These are phyloP conservation scores for Gyromitra esculenta DNA, from an alignment of 2,329 filamentous ascomycete species.

Conservation along the genomic window DNA sequence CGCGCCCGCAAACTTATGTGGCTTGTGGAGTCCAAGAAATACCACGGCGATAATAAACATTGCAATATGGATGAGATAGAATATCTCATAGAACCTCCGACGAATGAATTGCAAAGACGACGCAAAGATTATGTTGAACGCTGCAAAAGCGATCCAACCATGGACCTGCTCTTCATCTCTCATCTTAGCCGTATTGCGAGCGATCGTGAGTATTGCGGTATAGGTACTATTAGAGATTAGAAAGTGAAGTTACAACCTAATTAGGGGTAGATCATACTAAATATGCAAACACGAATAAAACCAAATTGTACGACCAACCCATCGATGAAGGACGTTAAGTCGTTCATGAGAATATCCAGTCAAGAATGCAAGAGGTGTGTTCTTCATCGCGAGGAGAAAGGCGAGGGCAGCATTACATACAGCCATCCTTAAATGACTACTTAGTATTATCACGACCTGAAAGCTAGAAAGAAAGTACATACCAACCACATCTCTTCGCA, in stretches of 20 bases:
- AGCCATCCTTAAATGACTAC: constrained; percentile 62
- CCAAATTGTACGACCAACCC: constrained; percentile 56
- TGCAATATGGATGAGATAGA: constrained; percentile 66
- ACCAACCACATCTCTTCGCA: constrained; percentile 59
- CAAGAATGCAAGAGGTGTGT: constrained; percentile 68
- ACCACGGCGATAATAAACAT: constrained; percentile 66
- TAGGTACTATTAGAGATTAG: constrained; percentile 44
- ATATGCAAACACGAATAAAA: constrained; percentile 55
- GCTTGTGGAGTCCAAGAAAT: constrained; percentile 66
- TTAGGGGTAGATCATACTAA: constrained; percentile 44
- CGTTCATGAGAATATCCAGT: constrained; percentile 69
- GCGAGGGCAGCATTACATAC: constrained; percentile 66
- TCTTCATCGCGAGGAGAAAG: constrained; percentile 68
- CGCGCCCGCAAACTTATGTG: constrained; percentile 63
- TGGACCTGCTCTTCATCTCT: constrained; percentile 29
- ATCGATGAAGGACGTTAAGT: constrained; percentile 68
- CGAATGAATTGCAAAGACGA: constrained; percentile 61
- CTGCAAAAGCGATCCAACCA: constrained; percentile 55
- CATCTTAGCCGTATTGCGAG: constrained; percentile 23
- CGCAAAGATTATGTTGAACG: constrained; percentile 63
- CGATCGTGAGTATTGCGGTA: constrained; percentile 29
- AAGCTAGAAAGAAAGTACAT: constrained; percentile 52
- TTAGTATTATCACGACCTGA: neutral
- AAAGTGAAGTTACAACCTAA: neutral
- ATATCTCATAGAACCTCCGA: constrained; percentile 67